Base-by-base conservation (phyloP, 73 alveolate species). In the Diophrys sp. region DNA sequence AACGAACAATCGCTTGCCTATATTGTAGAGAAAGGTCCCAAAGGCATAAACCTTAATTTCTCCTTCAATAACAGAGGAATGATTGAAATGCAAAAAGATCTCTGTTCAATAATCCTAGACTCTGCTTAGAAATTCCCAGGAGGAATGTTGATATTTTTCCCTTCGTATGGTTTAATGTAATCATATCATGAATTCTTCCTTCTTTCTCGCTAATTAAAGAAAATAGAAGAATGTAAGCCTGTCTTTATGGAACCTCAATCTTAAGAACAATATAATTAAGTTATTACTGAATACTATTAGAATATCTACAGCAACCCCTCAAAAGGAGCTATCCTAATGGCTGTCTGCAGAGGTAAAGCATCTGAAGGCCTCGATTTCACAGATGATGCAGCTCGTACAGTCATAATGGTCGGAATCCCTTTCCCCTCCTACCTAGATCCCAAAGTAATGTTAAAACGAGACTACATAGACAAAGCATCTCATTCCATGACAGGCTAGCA, bases 341-440 rank as follows among this genome's bases (percentile, higher is more conserved):
- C 96, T 14, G 99, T 96, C 24, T 96, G 98, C 85, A 82, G 99
- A n/a, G 99, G 98, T 0, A 87, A 92, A 70, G 87, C 95, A 74
- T 83, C 96, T 14, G 99, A 96, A 75, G 99, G 99, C 2, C 91
- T 96, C 75, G 95, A 95, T 80, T 96, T 96, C 80, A 90, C 95
- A 67, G 97, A 96, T 82, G 96, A 96, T 80, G 92, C 89, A 33
- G 99, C 99, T 0, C 85, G 99, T 33, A 85, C 93, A 44, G 99
- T 96, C 1, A 84, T 96, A 29, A 86, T 95, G n/a, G 86, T 96
- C 53, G 99, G 99, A 11, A 93, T 94, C 27, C 99, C 99, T 2
- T 96, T 88, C 82, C 98, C 99, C 29, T 75, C 73, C 67, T 75
- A 79, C n/a, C 74, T 77, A 0, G 99, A 96, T 72, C 94, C 93